These are phyloP conservation scores for Sporisorium iseilematis-ciliati DNA, from an alignment of 1,284 basidiomycete species.

Conservation along the genomic window DNA sequence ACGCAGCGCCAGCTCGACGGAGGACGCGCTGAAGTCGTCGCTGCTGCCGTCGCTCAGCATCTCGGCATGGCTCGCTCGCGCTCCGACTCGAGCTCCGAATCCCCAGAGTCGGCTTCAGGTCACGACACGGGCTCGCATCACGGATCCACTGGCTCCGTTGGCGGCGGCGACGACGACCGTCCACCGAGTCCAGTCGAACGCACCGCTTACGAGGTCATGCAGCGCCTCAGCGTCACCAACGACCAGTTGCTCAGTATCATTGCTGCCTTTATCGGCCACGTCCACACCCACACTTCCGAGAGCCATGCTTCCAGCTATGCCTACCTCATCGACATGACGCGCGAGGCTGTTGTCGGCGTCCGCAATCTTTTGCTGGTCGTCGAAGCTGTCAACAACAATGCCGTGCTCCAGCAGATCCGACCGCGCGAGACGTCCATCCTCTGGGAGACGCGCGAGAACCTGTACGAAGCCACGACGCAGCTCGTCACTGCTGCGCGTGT, in stretches of 20 bases:
- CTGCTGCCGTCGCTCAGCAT: constrained; percentile 29
- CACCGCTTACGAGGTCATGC: constrained; percentile 75
- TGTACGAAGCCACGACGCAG: constrained; percentile 86
- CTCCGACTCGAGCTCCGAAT: constrained; percentile 50
- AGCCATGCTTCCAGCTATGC: constrained; percentile 88
- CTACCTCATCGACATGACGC: constrained; percentile 90
- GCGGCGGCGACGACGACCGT: constrained; percentile 74
- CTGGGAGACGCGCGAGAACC: constrained; percentile 78
- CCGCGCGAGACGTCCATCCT: constrained; percentile 58
- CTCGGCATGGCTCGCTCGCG: constrained; percentile 40
- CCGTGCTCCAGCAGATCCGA: constrained; percentile 39
- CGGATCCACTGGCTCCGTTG: constrained; percentile 72
- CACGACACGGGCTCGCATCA: constrained; percentile 74
- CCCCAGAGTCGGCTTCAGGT: constrained; percentile 49
- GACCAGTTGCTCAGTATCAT: constrained; percentile 84
- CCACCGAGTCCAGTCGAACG: constrained; percentile 76
- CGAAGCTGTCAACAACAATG: constrained; percentile 74
- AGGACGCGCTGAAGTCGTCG: constrained; percentile 24
- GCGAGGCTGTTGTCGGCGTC: constrained; percentile 91
- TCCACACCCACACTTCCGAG: constrained; percentile 88
- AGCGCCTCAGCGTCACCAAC: constrained; percentile 75
- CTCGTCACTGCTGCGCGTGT: constrained; percentile 85
- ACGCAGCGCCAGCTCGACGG: constrained; percentile 44
- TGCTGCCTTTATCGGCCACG: constrained; percentile 95
- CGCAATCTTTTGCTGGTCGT: constrained; percentile 91